Evolutionary conservation across 148 eudicot species (phyloP), one percentile per base, ranked within the genome.

Genomic region (Chenopodium quinoa): DNA sequence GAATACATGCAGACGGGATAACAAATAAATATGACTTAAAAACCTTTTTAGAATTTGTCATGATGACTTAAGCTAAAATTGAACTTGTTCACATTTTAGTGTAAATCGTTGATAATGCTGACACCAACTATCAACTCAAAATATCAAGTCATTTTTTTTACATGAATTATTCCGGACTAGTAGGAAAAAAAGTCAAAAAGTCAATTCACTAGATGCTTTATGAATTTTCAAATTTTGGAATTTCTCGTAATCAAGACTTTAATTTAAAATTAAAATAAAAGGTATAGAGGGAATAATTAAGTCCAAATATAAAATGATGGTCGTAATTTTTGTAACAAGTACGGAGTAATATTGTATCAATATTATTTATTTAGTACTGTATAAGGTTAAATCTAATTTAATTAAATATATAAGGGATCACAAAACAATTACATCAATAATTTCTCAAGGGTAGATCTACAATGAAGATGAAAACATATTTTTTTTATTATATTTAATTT

Each of bases 91-190:
- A 73, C 76, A 23, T 46, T 73, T 3, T 22, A 22, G 74, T 71
- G 48, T 71, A 73, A 73, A 47, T 60, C 76, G 12, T 73, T 73
- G 32, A 73, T 48, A 47, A 47, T 47, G 76, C 65, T 11, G 23
- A 62, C 65, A 6, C 27, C 66, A 62, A 62, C 13, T 62, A n/a
- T n/a, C 66, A 62, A 62, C 66, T 62, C 44, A 0, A 62, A 2
- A 22, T 56, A 16, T 16, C 5, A 3, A n/a, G 5, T 62, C 25
- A 4, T 62, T 62, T 62, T 62, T 20, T n/a, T 62, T n/a, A 20
- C n/a, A 1, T 20, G 27, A 6, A 62, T 56, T 56, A 17, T 56
- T 17, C 62, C 62, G 17, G 17, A 56, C 4, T 50, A 12, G 14
- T 50, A 50, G 14, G 12, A 11, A 2, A 17, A 56, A 56, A 56